These are phyloP conservation scores for Rheum nobile DNA, from an alignment of 148 eudicot species.

Conservation along the genomic window DNA sequence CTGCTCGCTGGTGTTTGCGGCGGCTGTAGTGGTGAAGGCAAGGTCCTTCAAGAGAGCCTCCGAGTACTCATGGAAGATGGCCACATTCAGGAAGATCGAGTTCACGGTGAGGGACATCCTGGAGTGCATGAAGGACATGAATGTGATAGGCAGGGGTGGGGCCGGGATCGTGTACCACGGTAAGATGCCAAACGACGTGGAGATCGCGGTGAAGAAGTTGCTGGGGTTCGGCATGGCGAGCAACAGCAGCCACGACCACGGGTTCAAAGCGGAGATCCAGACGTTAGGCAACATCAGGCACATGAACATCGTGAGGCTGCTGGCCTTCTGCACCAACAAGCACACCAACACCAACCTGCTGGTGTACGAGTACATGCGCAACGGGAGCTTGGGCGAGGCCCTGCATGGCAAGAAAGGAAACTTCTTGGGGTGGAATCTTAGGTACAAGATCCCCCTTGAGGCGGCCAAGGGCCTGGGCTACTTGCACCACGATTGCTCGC, in stretches of 20 bases:
- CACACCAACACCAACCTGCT: constrained; percentile 63
- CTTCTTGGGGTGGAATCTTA: constrained; percentile 63
- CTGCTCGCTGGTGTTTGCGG: constrained; percentile 62
- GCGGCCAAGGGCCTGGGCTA: constrained; percentile 85
- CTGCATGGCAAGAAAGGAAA: constrained; percentile 74
- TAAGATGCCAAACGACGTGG: constrained; percentile 67
- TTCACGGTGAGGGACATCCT: constrained; percentile 60
- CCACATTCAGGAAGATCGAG: constrained; percentile 59
- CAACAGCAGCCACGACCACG: constrained; percentile 65
- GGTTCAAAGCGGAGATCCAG: constrained; percentile 74
- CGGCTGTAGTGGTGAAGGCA: constrained; percentile 59
- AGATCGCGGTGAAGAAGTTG: constrained; percentile 86
- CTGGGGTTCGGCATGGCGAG: constrained; percentile 41
- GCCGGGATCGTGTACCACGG: constrained; percentile 96
- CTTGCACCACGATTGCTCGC: constrained; percentile 92
- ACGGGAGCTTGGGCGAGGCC: constrained; percentile 92
- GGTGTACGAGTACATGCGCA: constrained; percentile 91
- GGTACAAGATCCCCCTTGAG: constrained; percentile 79
- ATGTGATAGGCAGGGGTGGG: constrained; percentile 90
- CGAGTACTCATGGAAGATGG: constrained; percentile 60
- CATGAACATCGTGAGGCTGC: constrained; percentile 66
- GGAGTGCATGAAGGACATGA: constrained; percentile 85
- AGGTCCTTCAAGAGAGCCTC: constrained; percentile 44
- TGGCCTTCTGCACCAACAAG: constrained; percentile 82
- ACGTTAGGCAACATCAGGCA: constrained; percentile 90